phyloP scores from a whole-genome alignment of 441 rosid genomes.

The Francoa sonchifolia region DNA sequence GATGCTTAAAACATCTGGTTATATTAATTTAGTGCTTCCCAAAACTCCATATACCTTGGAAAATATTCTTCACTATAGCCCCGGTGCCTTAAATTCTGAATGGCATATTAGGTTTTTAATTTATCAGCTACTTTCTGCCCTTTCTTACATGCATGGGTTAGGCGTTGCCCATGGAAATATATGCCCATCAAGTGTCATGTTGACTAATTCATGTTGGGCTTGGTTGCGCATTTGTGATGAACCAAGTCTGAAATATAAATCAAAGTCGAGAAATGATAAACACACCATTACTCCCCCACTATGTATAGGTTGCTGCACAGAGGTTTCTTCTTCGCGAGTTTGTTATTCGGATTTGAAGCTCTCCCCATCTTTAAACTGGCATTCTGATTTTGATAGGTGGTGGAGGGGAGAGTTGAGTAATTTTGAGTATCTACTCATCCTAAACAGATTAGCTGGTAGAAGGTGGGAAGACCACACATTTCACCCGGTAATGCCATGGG shows the following conservation, averaged over 20 bases:
- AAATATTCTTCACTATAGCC: conserved; percentile 62
- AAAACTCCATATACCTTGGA: conserved; percentile 68
- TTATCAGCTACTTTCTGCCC: conserved; percentile 73
- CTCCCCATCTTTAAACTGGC: conserved; percentile 49
- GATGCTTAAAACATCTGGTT: conserved; percentile 33
- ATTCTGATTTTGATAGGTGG: conserved; percentile 58
- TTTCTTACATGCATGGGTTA: conserved; percentile 58
- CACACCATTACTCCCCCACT: conserved; percentile 14
- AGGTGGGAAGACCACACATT: conserved; percentile 95
- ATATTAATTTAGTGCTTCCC: conserved; percentile 51
- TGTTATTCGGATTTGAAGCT: conserved; percentile 59
- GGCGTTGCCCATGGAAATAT: conserved; percentile 59
- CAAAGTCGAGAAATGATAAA: conserved; percentile 14
- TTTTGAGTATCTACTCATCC: conserved; percentile 76
- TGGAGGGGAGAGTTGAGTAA: conserved; percentile 86
- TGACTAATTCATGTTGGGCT: conserved; percentile 60
- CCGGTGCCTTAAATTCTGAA: conserved; percentile 51
- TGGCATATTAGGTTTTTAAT: conserved; percentile 58
- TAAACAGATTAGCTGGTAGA: conserved; percentile 83
- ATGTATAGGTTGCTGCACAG: conserved; percentile 25
- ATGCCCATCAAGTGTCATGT: conserved; percentile 58
- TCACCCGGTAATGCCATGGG: conserved; percentile 97
- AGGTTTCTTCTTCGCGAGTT: conserved; percentile 40
- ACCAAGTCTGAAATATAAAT: conserved; percentile 21
- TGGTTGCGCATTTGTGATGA: conserved; percentile 46